Conservation (phyloP, 129 eudicot genomes). For the Arctium minus region DNA sequence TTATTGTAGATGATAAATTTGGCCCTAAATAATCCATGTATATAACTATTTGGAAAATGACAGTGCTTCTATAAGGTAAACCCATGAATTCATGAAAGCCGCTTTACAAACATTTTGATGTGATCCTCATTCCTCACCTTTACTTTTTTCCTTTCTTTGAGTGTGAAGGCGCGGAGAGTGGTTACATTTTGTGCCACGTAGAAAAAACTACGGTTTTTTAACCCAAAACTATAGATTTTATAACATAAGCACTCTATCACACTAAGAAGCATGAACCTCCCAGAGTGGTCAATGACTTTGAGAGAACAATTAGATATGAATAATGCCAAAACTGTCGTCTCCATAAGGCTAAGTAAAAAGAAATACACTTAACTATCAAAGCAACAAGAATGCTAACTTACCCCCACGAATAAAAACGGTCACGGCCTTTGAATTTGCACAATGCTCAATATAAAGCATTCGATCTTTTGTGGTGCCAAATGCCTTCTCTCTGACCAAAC, state of each 20-base stretch:
- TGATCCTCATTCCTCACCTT: too few relatives aligned
- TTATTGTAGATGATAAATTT: not conserved
- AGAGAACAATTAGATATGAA: not conserved
- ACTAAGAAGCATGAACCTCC: not conserved
- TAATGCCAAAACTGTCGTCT: not conserved
- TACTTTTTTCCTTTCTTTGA: too few relatives aligned
- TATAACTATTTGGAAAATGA: too few relatives aligned
- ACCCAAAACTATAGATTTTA: too few relatives aligned
- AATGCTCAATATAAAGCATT: constrained; percentile 95
- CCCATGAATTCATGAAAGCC: too few relatives aligned
- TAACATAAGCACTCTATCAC: not conserved
- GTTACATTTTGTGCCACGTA: not conserved
- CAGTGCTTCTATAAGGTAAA: too few relatives aligned
- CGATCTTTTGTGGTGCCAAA: constrained; percentile 98
- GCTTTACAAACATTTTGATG: too few relatives aligned
- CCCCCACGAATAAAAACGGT: constrained; percentile 98
- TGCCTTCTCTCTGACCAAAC: constrained; percentile 87
- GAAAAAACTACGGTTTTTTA: too few relatives aligned
- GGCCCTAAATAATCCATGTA: not conserved
- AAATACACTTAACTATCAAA: not conserved
- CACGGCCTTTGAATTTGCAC: constrained; percentile 98
- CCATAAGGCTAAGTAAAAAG: not conserved
- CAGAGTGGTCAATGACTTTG: not conserved
- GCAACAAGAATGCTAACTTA: constrained; percentile 28
- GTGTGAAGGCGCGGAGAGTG: not conserved